A percentile compares a stretch with the other conserved stretches of the same genome.
Evolutionary conservation across 176 grass and related monocot species (phyloP).

Genomic region (Oryza australiensis): DNA sequence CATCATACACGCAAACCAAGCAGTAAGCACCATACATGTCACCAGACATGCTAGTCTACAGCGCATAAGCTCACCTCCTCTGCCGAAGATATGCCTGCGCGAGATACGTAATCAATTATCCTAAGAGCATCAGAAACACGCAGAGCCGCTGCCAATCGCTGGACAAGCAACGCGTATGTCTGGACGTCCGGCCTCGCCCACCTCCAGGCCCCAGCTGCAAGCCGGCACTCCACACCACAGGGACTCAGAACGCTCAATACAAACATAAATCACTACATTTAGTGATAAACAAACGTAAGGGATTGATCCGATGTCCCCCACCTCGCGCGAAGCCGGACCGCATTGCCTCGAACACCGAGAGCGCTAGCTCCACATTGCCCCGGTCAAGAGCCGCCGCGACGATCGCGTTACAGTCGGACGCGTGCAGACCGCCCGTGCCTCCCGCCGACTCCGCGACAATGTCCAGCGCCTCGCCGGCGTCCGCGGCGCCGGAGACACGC

Average conservation of each 20-base stretch:
- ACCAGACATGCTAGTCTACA: neutral
- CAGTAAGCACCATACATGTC: neutral
- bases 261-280: neutral
- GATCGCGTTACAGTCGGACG: conserved; percentile 60
- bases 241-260: conserved; percentile 20
- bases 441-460: conserved; percentile 45
- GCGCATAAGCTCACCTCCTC: conserved; percentile 31
- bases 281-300: neutral
- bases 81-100: conserved; percentile 52
- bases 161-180: conserved; percentile 68
- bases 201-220: conserved; percentile 46
- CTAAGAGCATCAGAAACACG: conserved; percentile 67
- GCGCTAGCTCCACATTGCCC: conserved; percentile 59
- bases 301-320: conserved; percentile 1
- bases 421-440: conserved; percentile 20
- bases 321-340: conserved; percentile 53
- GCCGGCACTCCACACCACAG: neutral
- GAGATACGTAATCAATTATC: conserved; percentile 64
- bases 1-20: neutral
- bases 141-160: conserved; percentile 51
- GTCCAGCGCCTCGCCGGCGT: conserved; percentile 56
- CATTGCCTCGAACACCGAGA: conserved; percentile 76
- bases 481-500: conserved; percentile 40
- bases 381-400: conserved; percentile 61
- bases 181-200: conserved; percentile 70